A percentile compares a stretch with the other conserved stretches of the same genome.
phyloP scores from a whole-genome alignment of 1,284 basidiomycete species.

The Ustilago tritici region DNA sequence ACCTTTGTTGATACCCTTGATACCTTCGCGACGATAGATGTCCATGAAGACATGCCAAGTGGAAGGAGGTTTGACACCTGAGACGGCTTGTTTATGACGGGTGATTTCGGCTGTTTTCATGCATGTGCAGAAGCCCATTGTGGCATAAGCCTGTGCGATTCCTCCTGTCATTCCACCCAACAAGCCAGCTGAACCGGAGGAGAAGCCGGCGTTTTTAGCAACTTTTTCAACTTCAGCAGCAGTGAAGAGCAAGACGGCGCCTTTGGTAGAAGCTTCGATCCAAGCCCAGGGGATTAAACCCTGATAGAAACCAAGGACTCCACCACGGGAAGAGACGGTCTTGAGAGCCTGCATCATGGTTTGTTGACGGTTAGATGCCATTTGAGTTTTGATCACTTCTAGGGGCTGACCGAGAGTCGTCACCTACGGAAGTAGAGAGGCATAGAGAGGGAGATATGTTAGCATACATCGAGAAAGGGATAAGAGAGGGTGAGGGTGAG shows the following conservation, averaged over 20 bases:
- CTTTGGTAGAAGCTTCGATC: slow-evolving; percentile 99
- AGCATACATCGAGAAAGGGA: slow-evolving; percentile 9
- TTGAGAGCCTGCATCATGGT: slow-evolving; percentile 87
- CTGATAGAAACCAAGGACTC: slow-evolving; percentile 92
- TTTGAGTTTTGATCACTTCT: slow-evolving; percentile 91
- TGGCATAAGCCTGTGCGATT: slow-evolving; percentile 97
- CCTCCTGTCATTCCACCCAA: slow-evolving; percentile 98
- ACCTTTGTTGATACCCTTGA: slow-evolving; percentile 98
- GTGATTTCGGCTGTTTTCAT: slow-evolving; percentile 86
- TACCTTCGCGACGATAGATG: slow-evolving; percentile 91
- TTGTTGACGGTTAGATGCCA: slow-evolving; percentile 74
- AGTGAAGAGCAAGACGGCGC: slow-evolving; percentile 93
- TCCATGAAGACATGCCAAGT: slow-evolving; percentile 90
- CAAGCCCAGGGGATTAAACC: slow-evolving; percentile 99
- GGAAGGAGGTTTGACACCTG: slow-evolving; percentile 88
- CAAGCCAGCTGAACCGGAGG: slow-evolving; percentile 85
- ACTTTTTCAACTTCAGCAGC: slow-evolving; percentile 92
- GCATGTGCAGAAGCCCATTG: slow-evolving; percentile 95
- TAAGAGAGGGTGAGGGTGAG: not conserved
- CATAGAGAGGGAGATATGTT: slow-evolving; percentile 4
- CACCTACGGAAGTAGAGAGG: slow-evolving; percentile 74
- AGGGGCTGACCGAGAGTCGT: slow-evolving; percentile 98
- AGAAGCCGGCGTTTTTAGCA: slow-evolving; percentile 78
- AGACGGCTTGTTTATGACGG: slow-evolving; percentile 91
- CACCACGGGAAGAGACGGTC: slow-evolving; percentile 92